Evolutionary conservation across 768 basidiomycete species (phyloP).

Genomic region (Dacryopinax primogenitus): DNA sequence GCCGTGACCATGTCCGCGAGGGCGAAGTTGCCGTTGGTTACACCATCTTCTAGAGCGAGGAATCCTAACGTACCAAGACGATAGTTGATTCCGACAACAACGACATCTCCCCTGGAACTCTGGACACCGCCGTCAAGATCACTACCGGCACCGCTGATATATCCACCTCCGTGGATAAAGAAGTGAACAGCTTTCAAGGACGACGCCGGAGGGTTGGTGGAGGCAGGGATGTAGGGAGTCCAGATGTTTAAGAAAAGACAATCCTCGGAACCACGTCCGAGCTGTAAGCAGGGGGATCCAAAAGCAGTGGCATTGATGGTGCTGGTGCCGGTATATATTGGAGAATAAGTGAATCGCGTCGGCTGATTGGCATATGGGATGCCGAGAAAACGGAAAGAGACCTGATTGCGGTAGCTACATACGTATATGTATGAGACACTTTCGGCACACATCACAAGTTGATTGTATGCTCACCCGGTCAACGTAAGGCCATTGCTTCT

Average conservation of each 20-base stretch:
- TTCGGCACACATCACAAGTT: background rate
- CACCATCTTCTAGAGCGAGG: constrained; percentile 33
- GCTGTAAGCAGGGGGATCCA: constrained; percentile 11
- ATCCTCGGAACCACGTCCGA: constrained; percentile 17
- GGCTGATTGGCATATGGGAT: constrained; percentile 39
- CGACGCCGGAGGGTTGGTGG: background rate
- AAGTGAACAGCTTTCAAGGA: constrained; percentile 20
- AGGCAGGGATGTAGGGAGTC: constrained; percentile 22
- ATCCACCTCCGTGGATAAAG: constrained; percentile 21
- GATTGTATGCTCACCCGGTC: background rate
- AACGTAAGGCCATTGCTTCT: background rate
- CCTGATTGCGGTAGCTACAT: constrained; percentile 34
- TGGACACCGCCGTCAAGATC: constrained; percentile 20
- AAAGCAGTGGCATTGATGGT: constrained; percentile 14
- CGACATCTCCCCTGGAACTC: constrained; percentile 15
- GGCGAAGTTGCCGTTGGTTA: constrained; percentile 22
- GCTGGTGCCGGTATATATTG: constrained; percentile 19
- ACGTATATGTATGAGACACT: too few relatives aligned
- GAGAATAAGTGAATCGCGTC: constrained; percentile 35
- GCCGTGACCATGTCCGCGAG: constrained; percentile 30
- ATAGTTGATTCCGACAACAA: constrained; percentile 14
- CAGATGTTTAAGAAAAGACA: constrained; percentile 23
- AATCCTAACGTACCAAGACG: constrained; percentile 22
- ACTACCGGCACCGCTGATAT: constrained; percentile 18
- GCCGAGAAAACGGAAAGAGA: constrained; percentile 41